Percentiles rank a stretch among this genome's conserved stretches.
phyloP scores from a whole-genome alignment of 2,329 filamentous ascomycete species.

The Stenocarpella maydis region DNA sequence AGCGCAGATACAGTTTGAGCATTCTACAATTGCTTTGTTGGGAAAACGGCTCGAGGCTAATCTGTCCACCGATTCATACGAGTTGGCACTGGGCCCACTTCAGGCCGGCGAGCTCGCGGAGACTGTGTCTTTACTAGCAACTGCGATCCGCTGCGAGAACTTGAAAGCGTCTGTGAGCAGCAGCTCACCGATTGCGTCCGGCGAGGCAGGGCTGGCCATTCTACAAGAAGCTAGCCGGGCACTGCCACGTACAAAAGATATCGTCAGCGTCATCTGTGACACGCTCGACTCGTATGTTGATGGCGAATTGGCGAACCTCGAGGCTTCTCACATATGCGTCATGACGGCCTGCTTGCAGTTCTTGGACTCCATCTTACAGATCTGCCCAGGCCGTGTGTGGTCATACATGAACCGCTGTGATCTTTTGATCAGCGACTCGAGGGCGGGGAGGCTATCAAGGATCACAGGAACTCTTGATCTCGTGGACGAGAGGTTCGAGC shows the following conservation, averaged over 20 bases:
- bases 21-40: slow-evolving; percentile 82
- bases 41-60: slow-evolving; percentile 78
- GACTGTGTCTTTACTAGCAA: slow-evolving; percentile 76
- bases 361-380: slow-evolving; percentile 74
- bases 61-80: slow-evolving; percentile 63
- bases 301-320: slow-evolving; percentile 63
- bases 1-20: slow-evolving; percentile 78
- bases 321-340: slow-evolving; percentile 72
- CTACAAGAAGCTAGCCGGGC: slow-evolving; percentile 66
- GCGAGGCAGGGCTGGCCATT: slow-evolving; percentile 54
- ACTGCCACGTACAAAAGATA: slow-evolving; percentile 70
- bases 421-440: slow-evolving; percentile 79
- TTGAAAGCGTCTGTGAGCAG: slow-evolving; percentile 45
- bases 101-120: slow-evolving; percentile 73
- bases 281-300: slow-evolving; percentile 79
- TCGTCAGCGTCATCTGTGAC: slow-evolving; percentile 82
- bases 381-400: slow-evolving; percentile 87
- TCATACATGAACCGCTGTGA: slow-evolving; percentile 85
- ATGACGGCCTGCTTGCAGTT: slow-evolving; percentile 80
- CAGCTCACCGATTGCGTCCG: slow-evolving; percentile 3
- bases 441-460: slow-evolving; percentile 77
- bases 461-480: slow-evolving; percentile 87
- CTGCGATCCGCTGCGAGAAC: slow-evolving; percentile 66
- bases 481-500: slow-evolving; percentile 76
- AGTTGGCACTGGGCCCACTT: slow-evolving; percentile 61